Conservation (phyloP, 345 rosid genomes). For the Hibiscus trionum region DNA sequence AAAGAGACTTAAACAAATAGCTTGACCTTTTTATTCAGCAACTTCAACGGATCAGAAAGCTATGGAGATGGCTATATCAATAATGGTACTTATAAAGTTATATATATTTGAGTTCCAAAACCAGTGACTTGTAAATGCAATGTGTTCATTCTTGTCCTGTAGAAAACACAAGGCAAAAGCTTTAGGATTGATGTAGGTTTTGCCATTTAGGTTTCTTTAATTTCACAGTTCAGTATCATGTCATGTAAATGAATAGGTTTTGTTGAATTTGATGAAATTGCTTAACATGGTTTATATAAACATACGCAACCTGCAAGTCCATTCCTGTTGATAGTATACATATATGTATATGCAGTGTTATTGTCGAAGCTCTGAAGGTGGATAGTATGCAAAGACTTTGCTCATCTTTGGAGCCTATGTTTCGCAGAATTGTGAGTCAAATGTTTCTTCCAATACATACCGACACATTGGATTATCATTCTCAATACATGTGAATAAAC, state of each 20-base stretch:
- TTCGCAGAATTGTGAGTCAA: slow-evolving; percentile 76
- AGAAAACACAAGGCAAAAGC: not conserved
- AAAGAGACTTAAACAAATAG: not conserved
- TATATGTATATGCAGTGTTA: slow-evolving; percentile 45
- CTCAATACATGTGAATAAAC: no score
- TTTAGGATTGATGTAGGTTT: not conserved
- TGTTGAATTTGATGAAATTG: slow-evolving; percentile 2
- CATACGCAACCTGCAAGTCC: slow-evolving; percentile 6
- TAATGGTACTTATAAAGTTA: not conserved
- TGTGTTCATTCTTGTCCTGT: no score
- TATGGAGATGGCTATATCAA: not conserved
- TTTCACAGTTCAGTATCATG: not conserved
- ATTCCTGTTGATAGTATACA: slow-evolving; percentile 10
- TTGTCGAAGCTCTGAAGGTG: slow-evolving; percentile 92
- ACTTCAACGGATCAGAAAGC: not conserved
- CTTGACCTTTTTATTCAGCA: not conserved
- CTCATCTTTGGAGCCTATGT: slow-evolving; percentile 92
- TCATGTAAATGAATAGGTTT: not conserved
- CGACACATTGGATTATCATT: no score
- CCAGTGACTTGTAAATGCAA: not conserved
- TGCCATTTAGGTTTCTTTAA: not conserved
- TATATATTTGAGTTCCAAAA: not conserved
- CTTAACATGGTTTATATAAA: not conserved
- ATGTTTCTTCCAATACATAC: not conserved
- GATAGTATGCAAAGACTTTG: slow-evolving; percentile 84